phyloP scores from a whole-genome alignment of 2,329 filamentous ascomycete species.

The Hymenoscyphus infarciens region DNA sequence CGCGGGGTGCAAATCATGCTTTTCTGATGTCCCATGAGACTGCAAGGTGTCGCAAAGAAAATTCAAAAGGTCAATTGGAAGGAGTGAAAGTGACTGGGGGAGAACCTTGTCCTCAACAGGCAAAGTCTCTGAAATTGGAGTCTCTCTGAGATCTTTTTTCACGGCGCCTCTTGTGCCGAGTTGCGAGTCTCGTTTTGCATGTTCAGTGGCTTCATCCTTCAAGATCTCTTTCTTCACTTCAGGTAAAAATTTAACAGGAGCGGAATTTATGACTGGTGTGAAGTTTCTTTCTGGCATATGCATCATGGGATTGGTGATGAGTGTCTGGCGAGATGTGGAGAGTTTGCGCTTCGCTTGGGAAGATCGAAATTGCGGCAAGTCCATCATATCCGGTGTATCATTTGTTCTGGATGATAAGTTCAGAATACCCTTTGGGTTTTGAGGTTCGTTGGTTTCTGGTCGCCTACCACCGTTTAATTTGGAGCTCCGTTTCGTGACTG shows the following conservation, averaged over 20 bases:
- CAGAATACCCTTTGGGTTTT: constrained; percentile 28
- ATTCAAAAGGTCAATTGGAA: constrained; percentile 55
- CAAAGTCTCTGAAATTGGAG: background rate
- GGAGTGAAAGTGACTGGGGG: constrained; percentile 53
- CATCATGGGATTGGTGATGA: constrained; percentile 26
- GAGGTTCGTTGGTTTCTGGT: constrained; percentile 25
- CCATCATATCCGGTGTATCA: constrained; percentile 15
- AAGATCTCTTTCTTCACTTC: constrained; percentile 1
- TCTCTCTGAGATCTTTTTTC: background rate
- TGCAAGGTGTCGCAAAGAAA: constrained; percentile 59
- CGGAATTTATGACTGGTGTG: constrained; percentile 9
- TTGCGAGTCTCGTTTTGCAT: constrained; percentile 1
- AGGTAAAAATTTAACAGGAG: background rate
- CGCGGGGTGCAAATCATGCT: constrained; percentile 43
- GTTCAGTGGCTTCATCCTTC: background rate
- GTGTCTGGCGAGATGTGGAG: constrained; percentile 22
- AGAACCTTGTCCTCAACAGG: constrained; percentile 38
- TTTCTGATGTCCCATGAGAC: constrained; percentile 52
- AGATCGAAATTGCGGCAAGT: constrained; percentile 10
- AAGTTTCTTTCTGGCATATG: constrained; percentile 15
- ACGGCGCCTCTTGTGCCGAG: constrained; percentile 8
- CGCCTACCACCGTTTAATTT: constrained; percentile 17
- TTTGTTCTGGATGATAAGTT: constrained; percentile 23
- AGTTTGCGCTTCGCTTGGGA: constrained; percentile 24
- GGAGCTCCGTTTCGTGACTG: constrained; percentile 10